Conservation (phyloP, 257 asterid genomes). For the Gentiana straminea region DNA sequence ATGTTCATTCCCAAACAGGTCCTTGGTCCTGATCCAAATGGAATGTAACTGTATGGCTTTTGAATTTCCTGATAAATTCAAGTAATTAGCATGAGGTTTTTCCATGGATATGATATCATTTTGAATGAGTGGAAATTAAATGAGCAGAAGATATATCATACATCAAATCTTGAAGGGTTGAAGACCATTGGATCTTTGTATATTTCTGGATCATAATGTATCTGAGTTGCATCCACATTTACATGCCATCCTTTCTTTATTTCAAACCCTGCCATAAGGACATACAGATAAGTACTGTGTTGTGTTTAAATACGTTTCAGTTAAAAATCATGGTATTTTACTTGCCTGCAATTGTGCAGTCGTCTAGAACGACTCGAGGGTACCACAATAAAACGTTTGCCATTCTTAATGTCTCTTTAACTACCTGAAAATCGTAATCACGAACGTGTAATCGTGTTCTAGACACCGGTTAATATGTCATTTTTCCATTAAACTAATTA, state of each 20-base stretch:
- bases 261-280: constrained; percentile 31
- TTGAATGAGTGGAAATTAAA: too few species aligned
- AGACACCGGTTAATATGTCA: too few species aligned
- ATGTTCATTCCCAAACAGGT: constrained; percentile 59
- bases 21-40: constrained; percentile 54
- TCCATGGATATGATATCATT: background rate
- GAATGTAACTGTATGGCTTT: constrained; percentile 50
- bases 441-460: too few species aligned
- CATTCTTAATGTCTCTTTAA: constrained; percentile 65
- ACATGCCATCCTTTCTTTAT: constrained; percentile 67
- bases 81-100: background rate
- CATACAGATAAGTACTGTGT: background rate
- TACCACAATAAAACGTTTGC: constrained; percentile 48
- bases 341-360: constrained; percentile 47
- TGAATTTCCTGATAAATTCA: constrained; percentile 34
- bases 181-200: constrained; percentile 38
- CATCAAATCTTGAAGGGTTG: constrained; percentile 61
- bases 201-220: constrained; percentile 43
- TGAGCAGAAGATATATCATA: constrained; percentile 9
- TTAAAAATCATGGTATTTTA: background rate
- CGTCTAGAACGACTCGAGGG: constrained; percentile 41
- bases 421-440: constrained; percentile 19
- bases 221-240: constrained; percentile 45
- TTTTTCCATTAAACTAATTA: too few species aligned
- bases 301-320: background rate